Evolutionary conservation across 2,329 filamentous ascomycete species (phyloP).

Genomic region (Colletotrichum filicis): DNA sequence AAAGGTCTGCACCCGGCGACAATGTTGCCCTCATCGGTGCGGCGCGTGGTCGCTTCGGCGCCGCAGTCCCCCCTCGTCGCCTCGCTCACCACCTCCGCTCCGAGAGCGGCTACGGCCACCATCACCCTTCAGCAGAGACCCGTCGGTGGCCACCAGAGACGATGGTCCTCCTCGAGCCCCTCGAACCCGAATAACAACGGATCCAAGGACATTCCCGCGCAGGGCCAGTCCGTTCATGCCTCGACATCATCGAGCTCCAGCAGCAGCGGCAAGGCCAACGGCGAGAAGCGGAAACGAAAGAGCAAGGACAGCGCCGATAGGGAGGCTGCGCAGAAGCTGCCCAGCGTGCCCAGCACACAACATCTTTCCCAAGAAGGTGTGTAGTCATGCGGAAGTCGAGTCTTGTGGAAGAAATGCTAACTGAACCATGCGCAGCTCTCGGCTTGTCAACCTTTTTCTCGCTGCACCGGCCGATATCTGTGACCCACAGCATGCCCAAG

Average conservation of each 20-base stretch:
- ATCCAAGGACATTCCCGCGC: constrained; percentile 59
- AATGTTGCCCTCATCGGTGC: constrained; percentile 65
- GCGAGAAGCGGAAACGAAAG: constrained; percentile 70
- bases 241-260: constrained; percentile 53
- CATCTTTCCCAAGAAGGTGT: constrained; percentile 76
- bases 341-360: constrained; percentile 80
- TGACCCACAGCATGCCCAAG: constrained; percentile 83
- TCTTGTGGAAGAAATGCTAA: neutral
- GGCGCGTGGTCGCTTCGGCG: constrained; percentile 61
- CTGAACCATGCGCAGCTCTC: constrained; percentile 69
- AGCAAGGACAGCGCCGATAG: constrained; percentile 59
- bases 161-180: constrained; percentile 72
- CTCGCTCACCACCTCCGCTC: constrained; percentile 52
- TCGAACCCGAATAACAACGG: constrained; percentile 69
- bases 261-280: constrained; percentile 54
- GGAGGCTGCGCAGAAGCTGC: constrained; percentile 67
- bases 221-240: constrained; percentile 59
- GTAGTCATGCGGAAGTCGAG: constrained; percentile 36
- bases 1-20: constrained; percentile 39
- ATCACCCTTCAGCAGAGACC: constrained; percentile 40
- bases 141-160: constrained; percentile 57
- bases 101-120: constrained; percentile 50
- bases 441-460: constrained; percentile 95
- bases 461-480: constrained; percentile 91
- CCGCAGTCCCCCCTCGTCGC: constrained; percentile 58